Evolutionary conservation across 2,329 filamentous ascomycete genomes (phyloP).

Genomic region (Pseudocercospora vitis): DNA sequence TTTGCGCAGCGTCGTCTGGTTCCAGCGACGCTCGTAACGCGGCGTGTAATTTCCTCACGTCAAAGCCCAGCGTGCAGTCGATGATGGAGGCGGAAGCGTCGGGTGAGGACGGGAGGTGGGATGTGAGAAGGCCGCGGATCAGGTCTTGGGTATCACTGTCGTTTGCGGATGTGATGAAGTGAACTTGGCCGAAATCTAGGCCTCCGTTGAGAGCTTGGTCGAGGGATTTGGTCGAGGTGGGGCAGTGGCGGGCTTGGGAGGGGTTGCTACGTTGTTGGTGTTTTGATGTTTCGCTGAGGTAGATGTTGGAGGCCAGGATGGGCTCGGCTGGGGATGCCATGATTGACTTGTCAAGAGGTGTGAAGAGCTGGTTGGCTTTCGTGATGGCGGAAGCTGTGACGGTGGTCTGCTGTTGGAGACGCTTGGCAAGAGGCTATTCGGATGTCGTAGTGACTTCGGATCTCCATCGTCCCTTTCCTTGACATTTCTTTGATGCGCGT

Average conservation of each 20-base stretch:
- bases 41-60: conserved; percentile 44
- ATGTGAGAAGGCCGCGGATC: conserved; percentile 39
- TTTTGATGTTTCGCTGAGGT: conserved; percentile 9
- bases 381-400: no score
- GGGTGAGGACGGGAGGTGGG: conserved; percentile 39
- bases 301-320: conserved; percentile 14
- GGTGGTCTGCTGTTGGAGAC: no score
- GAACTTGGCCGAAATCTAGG: conserved; percentile 39
- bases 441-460: no score
- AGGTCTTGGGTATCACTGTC: conserved; percentile 33
- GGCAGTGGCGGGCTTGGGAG: no score
- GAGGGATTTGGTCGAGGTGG: conserved; percentile 28
- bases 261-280: no score
- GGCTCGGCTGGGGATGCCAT: conserved; percentile 15
- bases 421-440: no score
- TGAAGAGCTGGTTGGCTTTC: no score
- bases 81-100: conserved; percentile 44
- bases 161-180: conserved; percentile 40
- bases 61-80: conserved; percentile 49
- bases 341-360: no score
- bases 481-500: no score
- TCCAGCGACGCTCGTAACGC: conserved; percentile 18
- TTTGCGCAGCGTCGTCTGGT: no score
- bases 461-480: no score
- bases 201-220: conserved; percentile 43